phyloP scores from a whole-genome alignment of 192 early-diverging fungal species.

The Spizellomyces sp. region DNA sequence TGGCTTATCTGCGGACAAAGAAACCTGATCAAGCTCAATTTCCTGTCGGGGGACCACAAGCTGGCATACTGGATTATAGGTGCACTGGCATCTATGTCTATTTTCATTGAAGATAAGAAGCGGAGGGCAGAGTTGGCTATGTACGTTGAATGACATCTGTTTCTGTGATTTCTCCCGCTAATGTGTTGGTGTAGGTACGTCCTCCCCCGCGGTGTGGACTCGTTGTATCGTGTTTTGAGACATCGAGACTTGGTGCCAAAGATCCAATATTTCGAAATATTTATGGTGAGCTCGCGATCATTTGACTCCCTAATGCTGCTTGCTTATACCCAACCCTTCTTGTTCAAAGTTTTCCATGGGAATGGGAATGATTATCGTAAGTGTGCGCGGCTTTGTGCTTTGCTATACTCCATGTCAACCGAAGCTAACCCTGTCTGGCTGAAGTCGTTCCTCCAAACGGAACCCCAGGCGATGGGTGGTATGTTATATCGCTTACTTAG shows the following conservation, averaged over 20 bases:
- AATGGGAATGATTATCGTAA: constrained; percentile 71
- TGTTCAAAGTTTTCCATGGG: constrained; percentile 51
- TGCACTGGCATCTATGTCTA: constrained; percentile 55
- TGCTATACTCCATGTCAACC: background rate
- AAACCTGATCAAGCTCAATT: constrained; percentile 45
- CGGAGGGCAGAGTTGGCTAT: constrained; percentile 69
- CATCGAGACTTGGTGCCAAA: constrained; percentile 57
- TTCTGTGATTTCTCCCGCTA: background rate
- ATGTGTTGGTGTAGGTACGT: constrained; percentile 44
- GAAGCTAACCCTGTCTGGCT: background rate
- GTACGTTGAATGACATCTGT: constrained; percentile 21
- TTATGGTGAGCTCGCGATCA: constrained; percentile 27
- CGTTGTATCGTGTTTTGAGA: constrained; percentile 65
- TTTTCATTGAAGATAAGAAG: constrained; percentile 69
- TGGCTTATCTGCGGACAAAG: constrained; percentile 63
- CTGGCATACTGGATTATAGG: constrained; percentile 66
- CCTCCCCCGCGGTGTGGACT: constrained; percentile 69
- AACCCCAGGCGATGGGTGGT: constrained; percentile 38
- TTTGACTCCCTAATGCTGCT: background rate
- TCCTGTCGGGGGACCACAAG: constrained; percentile 52
- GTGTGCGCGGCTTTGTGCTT: constrained; percentile 3
- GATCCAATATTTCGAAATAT: constrained; percentile 64
- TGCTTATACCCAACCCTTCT: background rate
- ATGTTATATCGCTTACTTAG: constrained; percentile 17
- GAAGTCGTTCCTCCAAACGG: constrained; percentile 37